These are phyloP conservation scores for Clonostachys rhizophaga DNA, from an alignment of 2,329 filamentous ascomycete species.

Conservation along the genomic window DNA sequence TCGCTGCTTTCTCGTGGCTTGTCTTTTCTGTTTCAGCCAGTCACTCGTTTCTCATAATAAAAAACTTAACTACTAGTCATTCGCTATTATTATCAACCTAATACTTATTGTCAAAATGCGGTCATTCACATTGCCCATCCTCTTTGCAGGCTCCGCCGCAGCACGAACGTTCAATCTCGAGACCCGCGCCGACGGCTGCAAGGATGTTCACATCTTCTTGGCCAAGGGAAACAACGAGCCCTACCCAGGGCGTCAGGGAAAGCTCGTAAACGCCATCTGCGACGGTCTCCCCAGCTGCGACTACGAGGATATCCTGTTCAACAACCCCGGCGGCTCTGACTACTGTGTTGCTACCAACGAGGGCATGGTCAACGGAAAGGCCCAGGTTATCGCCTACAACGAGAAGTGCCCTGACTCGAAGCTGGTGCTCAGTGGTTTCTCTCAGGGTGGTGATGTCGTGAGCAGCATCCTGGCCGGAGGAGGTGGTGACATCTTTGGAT, in stretches of 20 bases:
- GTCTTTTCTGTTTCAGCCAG: no score
- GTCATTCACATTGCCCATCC: no score
- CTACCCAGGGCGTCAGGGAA: conserved; percentile 19
- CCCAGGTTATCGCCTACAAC: conserved; percentile 31
- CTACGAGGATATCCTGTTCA: conserved; percentile 23
- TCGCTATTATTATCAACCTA: background rate
- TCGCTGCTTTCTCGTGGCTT: no score
- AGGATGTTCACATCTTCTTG: conserved; percentile 19
- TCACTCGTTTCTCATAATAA: background rate
- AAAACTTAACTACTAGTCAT: background rate
- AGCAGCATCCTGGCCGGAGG: conserved; percentile 27
- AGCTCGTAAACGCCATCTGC: conserved; percentile 18
- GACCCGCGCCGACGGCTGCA: conserved; percentile 7
- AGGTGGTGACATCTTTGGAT: conserved; percentile 20
- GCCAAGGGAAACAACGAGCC: conserved; percentile 19
- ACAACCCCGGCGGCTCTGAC: conserved; percentile 15
- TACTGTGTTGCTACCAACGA: conserved; percentile 29
- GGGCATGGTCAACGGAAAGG: conserved; percentile 23
- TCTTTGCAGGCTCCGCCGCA: no score
- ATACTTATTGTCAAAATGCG: background rate
- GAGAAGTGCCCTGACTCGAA: conserved; percentile 30
- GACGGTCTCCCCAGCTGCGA: conserved; percentile 16
- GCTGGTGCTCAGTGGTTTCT: conserved; percentile 34
- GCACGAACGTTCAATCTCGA: background rate
- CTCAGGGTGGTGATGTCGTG: conserved; percentile 30